Percentiles rank a stretch among this genome's conserved stretches.
Evolutionary conservation across 108 stramenopile species (phyloP).

Genomic region (Cyclostephanos tholiformis): DNA sequence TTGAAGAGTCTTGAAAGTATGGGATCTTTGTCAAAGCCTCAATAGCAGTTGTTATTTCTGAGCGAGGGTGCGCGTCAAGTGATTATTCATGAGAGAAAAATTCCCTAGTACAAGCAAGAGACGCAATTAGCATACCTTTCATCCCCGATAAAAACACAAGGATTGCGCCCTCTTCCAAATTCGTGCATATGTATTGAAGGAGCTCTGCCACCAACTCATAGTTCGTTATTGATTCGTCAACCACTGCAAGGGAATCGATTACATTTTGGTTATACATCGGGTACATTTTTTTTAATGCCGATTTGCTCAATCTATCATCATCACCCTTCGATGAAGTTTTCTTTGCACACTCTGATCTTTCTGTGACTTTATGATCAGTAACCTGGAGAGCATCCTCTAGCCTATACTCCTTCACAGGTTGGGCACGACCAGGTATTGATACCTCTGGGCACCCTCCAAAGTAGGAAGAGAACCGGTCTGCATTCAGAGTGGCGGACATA

Average conservation of each 20-base stretch:
- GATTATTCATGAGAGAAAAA: neutral
- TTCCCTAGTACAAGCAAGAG: neutral
- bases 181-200: constrained; percentile 57
- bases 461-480: constrained; percentile 79
- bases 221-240: constrained; percentile 79
- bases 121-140: neutral
- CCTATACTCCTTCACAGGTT: constrained; percentile 74
- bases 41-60: constrained; percentile 82
- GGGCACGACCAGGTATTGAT: constrained; percentile 83
- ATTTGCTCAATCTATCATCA: constrained; percentile 53
- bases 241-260: constrained; percentile 67
- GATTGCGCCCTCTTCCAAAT: constrained; percentile 75
- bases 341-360: constrained; percentile 62
- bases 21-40: constrained; percentile 69
- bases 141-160: constrained; percentile 87
- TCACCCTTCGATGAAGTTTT: constrained; percentile 26
- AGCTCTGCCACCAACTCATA: constrained; percentile 69
- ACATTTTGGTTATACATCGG: constrained; percentile 64
- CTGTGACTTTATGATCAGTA: constrained; percentile 61
- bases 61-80: constrained; percentile 1
- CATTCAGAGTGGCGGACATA: constrained; percentile 93
- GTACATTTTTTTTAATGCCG: constrained; percentile 55
- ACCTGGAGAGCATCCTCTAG: constrained; percentile 83
- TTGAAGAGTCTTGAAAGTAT: constrained; percentile 53
- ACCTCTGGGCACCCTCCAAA: constrained; percentile 80